Percentiles rank a stretch among this genome's conserved stretches.
phyloP scores from a whole-genome alignment of 2,329 filamentous ascomycete species.

The Phyllosticta paracitricarpa region DNA sequence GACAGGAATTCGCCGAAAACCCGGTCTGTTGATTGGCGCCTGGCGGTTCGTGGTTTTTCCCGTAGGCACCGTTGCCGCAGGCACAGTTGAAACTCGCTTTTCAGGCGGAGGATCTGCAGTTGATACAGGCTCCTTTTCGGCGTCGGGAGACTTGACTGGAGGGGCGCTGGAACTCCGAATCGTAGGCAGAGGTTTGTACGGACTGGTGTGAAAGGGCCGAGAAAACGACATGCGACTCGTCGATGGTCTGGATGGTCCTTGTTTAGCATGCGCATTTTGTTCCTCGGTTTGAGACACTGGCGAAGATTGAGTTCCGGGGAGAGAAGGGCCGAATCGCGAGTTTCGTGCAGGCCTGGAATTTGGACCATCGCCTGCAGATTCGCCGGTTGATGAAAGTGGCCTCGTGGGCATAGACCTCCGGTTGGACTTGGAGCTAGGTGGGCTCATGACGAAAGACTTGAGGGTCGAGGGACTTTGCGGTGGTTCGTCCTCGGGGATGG shows the following conservation, averaged over 20 bases:
- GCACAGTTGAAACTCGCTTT: not conserved
- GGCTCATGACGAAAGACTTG: conserved; percentile 30
- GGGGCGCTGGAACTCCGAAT: conserved; percentile 6
- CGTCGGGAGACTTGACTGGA: not conserved
- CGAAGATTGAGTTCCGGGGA: not conserved
- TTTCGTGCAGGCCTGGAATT: not conserved
- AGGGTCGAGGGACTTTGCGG: conserved; percentile 25
- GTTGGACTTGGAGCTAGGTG: conserved; percentile 17
- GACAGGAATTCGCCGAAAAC: conserved; percentile 26
- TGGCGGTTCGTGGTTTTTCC: conserved; percentile 15
- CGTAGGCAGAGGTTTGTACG: conserved; percentile 2
- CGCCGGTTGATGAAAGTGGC: conserved; percentile 13
- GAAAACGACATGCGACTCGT: conserved; percentile 10
- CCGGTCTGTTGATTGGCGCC: conserved; percentile 24
- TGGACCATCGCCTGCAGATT: not conserved
- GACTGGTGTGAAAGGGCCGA: conserved; percentile 1
- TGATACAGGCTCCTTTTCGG: conserved; percentile 1
- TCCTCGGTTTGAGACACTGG: not conserved
- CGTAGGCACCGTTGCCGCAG: not conserved
- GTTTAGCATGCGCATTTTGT: not conserved
- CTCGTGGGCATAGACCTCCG: conserved; percentile 30
- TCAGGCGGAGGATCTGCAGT: not conserved
- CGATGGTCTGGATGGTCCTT: not conserved
- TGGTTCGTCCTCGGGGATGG: conserved; percentile 15
- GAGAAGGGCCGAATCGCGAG: not conserved